Evolutionary conservation across 2,329 filamentous ascomycete genomes (phyloP).

Genomic region (Dactylonectria estremocensis): DNA sequence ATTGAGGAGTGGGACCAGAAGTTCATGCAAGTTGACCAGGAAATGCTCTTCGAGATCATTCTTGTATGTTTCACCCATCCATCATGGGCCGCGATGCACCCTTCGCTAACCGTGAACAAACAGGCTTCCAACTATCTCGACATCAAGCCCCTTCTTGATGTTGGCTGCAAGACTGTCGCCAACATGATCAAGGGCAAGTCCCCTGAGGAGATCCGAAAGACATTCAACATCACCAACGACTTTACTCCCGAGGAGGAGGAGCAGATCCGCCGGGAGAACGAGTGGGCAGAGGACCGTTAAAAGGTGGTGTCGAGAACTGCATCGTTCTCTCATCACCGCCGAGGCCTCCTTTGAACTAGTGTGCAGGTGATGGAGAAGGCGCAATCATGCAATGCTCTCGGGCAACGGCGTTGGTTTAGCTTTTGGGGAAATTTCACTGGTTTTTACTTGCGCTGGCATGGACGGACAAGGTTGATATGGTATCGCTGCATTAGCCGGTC

Average conservation of each 20-base stretch:
- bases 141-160: slow-evolving; percentile 97
- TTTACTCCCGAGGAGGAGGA: slow-evolving; percentile 99
- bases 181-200: slow-evolving; percentile 99
- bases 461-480: slow-evolving; percentile 19
- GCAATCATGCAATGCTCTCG: slow-evolving; percentile 26
- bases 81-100: background rate
- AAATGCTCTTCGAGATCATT: slow-evolving; percentile 99
- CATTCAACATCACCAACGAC: slow-evolving; percentile 99
- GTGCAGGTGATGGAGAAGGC: background rate
- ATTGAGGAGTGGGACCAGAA: slow-evolving; percentile 99
- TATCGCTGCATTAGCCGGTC: slow-evolving; percentile 13
- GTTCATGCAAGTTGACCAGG: slow-evolving; percentile 99
- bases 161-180: slow-evolving; percentile 98
- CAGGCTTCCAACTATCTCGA: slow-evolving; percentile 98
- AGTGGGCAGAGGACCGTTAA: slow-evolving; percentile 90
- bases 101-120: slow-evolving; percentile 42
- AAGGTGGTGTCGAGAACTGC: slow-evolving; percentile 6
- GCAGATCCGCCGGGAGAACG: slow-evolving; percentile 93
- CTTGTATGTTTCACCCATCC: slow-evolving; percentile 73
- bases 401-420: slow-evolving; percentile 46
- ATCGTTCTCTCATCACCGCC: slow-evolving; percentile 1
- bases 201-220: slow-evolving; percentile 98
- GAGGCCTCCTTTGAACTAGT: background rate
- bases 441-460: slow-evolving; percentile 35
- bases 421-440: slow-evolving; percentile 41